Base-by-base conservation (phyloP, 805 yeast species). In the Millerozyma miso region DNA sequence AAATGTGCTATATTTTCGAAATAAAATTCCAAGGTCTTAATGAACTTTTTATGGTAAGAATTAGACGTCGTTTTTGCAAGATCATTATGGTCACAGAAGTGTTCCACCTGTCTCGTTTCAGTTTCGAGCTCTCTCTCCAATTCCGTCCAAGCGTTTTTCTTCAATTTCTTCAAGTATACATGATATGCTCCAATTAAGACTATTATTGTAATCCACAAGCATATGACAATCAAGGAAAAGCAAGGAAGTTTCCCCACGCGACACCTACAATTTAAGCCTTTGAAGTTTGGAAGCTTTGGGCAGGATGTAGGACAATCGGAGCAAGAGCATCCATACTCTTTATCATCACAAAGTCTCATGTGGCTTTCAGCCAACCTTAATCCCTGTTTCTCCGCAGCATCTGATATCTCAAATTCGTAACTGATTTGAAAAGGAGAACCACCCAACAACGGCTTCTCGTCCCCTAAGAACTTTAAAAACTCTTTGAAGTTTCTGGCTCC, bases 351-450 rank as follows among this genome's bases (percentile, higher is more conserved):
- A 12, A 70, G 55, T 33, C 54, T 56, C 50, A 76, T 55, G 1
- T 46, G 48, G 52, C 74, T 61, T 33, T 50, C 19, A 41, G 62
- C 45, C 40, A 63, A 50, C 7, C 32, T 31, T 26, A 63, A 45
- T 1, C 58, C 63, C 18, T 29, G 37, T 4, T 50, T 39, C 2
- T 14, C 29, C 31, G 50, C 51, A n/a, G 39, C 39, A 8, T 47
- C 39, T 12, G 52, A 44, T 3, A 48, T 6, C 1, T 67, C 67
- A 67, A 80, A 87, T 2, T 69, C 64, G 60, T 80, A 89, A 58
- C 89, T 84, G 47, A 91, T 90, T 60, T 91, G 98, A 59, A 91
- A 88, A 0, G 97, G 97, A 0, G 96, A 88, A 0, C 99, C 99
- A 0, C 98, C 97, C 3, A 91, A 69, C 53, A 88, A 51, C 0